Evolutionary conservation across 176 grass and related monocot species (phyloP), one percentile per base, ranked within the genome.

Genomic region (Aegilops umbellulata): DNA sequence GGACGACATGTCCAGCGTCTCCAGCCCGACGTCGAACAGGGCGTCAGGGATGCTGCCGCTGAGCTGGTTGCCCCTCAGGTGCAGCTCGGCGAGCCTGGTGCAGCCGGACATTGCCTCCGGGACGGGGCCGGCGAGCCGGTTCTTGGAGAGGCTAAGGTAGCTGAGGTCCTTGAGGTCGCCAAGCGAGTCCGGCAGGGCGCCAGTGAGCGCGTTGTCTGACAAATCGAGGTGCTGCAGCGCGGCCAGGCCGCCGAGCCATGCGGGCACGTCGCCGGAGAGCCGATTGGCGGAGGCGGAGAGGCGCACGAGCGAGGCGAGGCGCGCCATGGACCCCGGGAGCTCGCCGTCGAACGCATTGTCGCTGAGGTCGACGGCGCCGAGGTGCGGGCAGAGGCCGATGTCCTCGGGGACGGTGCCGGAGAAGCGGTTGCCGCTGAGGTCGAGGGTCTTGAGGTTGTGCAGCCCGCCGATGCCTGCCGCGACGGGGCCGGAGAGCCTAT

Each of bases 1-100:
- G 0, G 90, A 92, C 42, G 96, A 95, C 64, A 98, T 81, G 79
- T 98, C 96, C 39, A 98, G 86, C 82, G 88, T 88, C 77, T 95
- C 92, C 2, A 95, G 84, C 13, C 92, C 92, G 17, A 95, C 51
- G 79, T 94, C 85, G 84, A 98, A 94, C 88, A 98, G 47, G 0
- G 81, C 86, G 1, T 91, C 84, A 0, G 97, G 97, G 60, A 98
- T 98, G 80, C 74, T 87, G 73, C 88, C 92, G 53, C 69, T 87
- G 71, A 98, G 87, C 38, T 12, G 79, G 76, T 98, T 98, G 3
- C 53, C 82, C 41, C 79, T 74, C 49, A 98, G 74, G 53, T 79
- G 86, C 38, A 98, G 82, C 92, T 98, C 90, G 6, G 77, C 53
- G 77, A 98, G 94, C 72, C 65, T 86, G 35, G 82, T 51, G 86